These are phyloP conservation scores for Collybia sp. DNA, from an alignment of 768 basidiomycete species.

Conservation along the genomic window DNA sequence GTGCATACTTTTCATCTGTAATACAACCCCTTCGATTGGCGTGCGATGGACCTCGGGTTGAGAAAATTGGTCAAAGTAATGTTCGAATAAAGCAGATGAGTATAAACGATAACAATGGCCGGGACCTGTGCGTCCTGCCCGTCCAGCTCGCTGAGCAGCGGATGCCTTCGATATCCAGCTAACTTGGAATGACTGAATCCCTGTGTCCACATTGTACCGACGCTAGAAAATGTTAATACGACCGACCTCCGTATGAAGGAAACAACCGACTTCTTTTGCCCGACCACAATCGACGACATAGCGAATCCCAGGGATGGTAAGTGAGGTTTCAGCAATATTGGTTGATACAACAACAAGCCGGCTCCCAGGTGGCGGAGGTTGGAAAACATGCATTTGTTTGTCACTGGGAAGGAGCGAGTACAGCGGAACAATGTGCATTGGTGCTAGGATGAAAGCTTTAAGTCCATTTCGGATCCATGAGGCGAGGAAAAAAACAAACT, in stretches of 20 bases:
- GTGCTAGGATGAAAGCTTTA: constrained; percentile 41
- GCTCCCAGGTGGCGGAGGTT: constrained; percentile 70
- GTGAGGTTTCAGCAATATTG: constrained; percentile 94
- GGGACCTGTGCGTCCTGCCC: constrained; percentile 96
- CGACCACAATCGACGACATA: constrained; percentile 98
- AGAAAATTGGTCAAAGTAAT: constrained; percentile 85
- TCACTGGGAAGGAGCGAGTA: constrained; percentile 92
- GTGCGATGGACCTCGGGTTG: constrained; percentile 91
- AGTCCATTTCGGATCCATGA: constrained; percentile 2
- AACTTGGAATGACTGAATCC: constrained; percentile 90
- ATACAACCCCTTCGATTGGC: constrained; percentile 93
- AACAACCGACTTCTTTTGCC: constrained; percentile 73
- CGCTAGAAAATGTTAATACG: constrained; percentile 41
- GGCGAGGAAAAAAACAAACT: constrained; percentile 30
- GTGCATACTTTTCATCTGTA: constrained; percentile 99
- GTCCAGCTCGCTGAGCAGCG: constrained; percentile 89
- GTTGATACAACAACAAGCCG: constrained; percentile 94
- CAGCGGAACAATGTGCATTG: constrained; percentile 92
- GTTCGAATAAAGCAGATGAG: constrained; percentile 91
- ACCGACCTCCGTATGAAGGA: neutral
- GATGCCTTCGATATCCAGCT: constrained; percentile 96
- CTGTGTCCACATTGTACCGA: constrained; percentile 72
- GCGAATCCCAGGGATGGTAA: constrained; percentile 94
- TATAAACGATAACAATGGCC: constrained; percentile 98
- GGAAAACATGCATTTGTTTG: constrained; percentile 92